Evolutionary conservation across 345 rosid genomes (phyloP), one percentile per base, ranked within the genome.

Genomic region (Odontarrhena argentea): DNA sequence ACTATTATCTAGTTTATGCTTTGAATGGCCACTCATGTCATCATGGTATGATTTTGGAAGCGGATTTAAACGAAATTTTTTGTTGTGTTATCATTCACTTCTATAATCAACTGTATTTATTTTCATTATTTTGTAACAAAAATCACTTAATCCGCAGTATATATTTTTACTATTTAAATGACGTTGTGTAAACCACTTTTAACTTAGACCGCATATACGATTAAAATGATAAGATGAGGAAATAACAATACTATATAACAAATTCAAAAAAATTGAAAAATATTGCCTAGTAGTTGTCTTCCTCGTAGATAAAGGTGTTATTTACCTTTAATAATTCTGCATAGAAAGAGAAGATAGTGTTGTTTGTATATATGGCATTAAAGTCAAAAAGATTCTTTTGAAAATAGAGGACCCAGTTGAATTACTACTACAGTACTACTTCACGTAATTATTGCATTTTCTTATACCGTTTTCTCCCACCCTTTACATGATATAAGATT

Each of bases 381-480:
- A 64, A 73, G 76, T 73, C 76, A 73, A 73, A 72, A 73, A 73
- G 76, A 73, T 73, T 65, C 35, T 73, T 73, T 73, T 51, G 67
- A 65, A 65, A 73, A 32, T 24, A 72, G 71, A 65, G 67, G 76
- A 55, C 65, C 64, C 56, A 56, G 38, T 4, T 4, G 36, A 59
- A 36, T 49, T 69, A 49, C 52, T 60, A 28, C 36, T 32, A 9
- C 24, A 64, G 28, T 69, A 49, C 52, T 60, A 28, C 36, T 32
- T n/a, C 24, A 64, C 37, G 45, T 65, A 65, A 72, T 73, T 58
- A 73, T 73, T 65, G 67, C 76, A 73, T 65, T 57, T 73, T 73
- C 67, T 50, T 65, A 73, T 65, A 58, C 70, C 32, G 32, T 28
- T 57, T 64, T 45, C 64, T 56, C 38, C 46, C 65, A 59, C 51